These are phyloP conservation scores for Dactylellina sp. DNA, from an alignment of 2,329 filamentous ascomycete species.

Conservation along the genomic window DNA sequence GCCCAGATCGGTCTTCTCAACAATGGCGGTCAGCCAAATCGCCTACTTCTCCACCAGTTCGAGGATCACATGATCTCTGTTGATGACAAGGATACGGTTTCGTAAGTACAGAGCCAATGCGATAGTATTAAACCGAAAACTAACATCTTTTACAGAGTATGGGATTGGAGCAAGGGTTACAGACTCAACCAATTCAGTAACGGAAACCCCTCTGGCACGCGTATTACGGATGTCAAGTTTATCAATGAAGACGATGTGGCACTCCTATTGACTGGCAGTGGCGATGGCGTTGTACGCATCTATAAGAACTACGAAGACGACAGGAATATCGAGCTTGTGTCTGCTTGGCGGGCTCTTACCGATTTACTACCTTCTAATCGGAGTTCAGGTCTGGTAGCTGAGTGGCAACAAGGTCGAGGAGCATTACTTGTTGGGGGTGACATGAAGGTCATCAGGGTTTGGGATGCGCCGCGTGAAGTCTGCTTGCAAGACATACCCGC, in stretches of 20 bases:
- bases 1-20: conserved; percentile 84
- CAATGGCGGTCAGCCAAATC: conserved; percentile 87
- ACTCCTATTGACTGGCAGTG: conserved; percentile 92
- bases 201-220: conserved; percentile 88
- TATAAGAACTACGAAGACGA: conserved; percentile 90
- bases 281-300: conserved; percentile 91
- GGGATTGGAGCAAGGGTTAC: conserved; percentile 87
- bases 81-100: conserved; percentile 90
- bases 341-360: conserved; percentile 89
- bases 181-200: conserved; percentile 89
- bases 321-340: conserved; percentile 82
- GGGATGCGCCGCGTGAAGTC: conserved; percentile 93
- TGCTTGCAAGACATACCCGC: conserved; percentile 92
- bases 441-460: conserved; percentile 92
- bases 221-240: conserved; percentile 93
- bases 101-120: conserved; percentile 63
- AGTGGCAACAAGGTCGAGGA: conserved; percentile 98
- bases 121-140: not conserved
- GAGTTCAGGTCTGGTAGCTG: conserved; percentile 94
- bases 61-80: conserved; percentile 94
- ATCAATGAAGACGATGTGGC: conserved; percentile 99
- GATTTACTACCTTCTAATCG: conserved; percentile 94
- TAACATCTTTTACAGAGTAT: conserved; percentile 70
- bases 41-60: conserved; percentile 97
- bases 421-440: conserved; percentile 95